Base-by-base conservation (phyloP, 495 filamentous ascomycete species). In the Xylaria sp. region DNA sequence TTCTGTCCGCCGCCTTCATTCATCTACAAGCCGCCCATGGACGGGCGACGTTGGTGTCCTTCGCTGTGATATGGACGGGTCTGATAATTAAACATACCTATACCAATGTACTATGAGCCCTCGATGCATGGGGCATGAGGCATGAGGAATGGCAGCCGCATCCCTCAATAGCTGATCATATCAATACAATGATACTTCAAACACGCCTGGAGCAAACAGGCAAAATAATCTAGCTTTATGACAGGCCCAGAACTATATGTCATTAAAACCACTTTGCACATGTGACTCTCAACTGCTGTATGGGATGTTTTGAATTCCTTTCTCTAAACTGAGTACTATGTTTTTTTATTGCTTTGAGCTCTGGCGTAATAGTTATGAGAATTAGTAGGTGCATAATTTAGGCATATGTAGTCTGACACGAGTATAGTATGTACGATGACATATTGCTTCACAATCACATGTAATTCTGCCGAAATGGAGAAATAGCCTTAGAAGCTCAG, bases 51-150 rank as follows among this genome's bases (percentile, higher is more conserved):
- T 44, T 33, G 29, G 37, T 17, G 40, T 50, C 66, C n/a, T 50
- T 29, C 57, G 19, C 29, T 61, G 58, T 31, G n/a, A 46, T 43
- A 48, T 31, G 58, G n/a, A 59, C 41, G 19, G 24, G 53, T 24
- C 33, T 50, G 41, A 15, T 37, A 62, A 62, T 21, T 50, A 44
- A 40, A n/a, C 41, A 29, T 53, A 50, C 37, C 37, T 6, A 62
- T 59, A 53, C 52, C n/a, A 44, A 61, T 62, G 44, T 62, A 52
- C 61, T 40, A 62, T 69, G 46, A 53, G 33, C 57, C 44, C 58
- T 62, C 24, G 11, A 48, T 26, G 14, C 15, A 31, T 19, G 33
- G 29, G 52, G 65, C 21, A n/a, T 40, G 35, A 14, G 35, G 24
- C 19, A 14, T 24, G 41, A 35, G 14, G 40, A 24, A 43, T 46